Evolutionary conservation across 441 rosid genomes (phyloP), one percentile per base, ranked within the genome.

Genomic region (Breynia disticha): DNA sequence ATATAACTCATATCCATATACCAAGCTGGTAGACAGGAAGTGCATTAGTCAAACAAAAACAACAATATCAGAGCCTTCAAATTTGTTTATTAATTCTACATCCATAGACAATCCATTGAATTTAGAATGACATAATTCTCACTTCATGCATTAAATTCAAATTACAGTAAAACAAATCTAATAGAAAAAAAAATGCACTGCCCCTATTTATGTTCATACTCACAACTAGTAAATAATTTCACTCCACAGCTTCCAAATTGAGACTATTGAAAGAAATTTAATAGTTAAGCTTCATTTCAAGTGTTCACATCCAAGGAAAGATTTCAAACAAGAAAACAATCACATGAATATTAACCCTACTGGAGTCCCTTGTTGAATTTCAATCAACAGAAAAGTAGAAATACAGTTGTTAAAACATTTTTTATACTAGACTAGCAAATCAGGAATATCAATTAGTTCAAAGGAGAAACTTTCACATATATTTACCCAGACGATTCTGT

Each of bases 401-500:
- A 4, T 28, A 28, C 35, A 28, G 35, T 28, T 28, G 35, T 28
- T 28, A 4, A 28, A 28, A 28, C 35, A 28, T 28, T 28, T 2
- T 28, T 9, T 4, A 28, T 2, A 28, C 35, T 7, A 56, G 45
- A 15, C 28, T 15, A 39, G 57, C 35, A 28, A 9, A 28, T 28
- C 35, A 28, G 35, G 35, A 28, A 28, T 28, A 9, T 4, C 35
- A 52, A 22, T 24, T 42, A 54, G 53, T n/a, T 14, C 53, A 41
- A 41, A 54, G 14, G 56, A 32, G 11, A 49, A 51, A 5, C 11
- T 37, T 1, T 24, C 4, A 53, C 59, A 49, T 37, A 56, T 54
- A n/a, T 55, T 62, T 73, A 88, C 97, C 95, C 52, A 89, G 87
- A 14, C 93, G 88, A 57, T 84, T 89, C 61, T 89, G 97, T 62